Percentiles rank a stretch among this genome's conserved stretches.
These are phyloP conservation scores for Cadophora sp. DNA, from an alignment of 2,329 filamentous ascomycete species.

Conservation along the genomic window DNA sequence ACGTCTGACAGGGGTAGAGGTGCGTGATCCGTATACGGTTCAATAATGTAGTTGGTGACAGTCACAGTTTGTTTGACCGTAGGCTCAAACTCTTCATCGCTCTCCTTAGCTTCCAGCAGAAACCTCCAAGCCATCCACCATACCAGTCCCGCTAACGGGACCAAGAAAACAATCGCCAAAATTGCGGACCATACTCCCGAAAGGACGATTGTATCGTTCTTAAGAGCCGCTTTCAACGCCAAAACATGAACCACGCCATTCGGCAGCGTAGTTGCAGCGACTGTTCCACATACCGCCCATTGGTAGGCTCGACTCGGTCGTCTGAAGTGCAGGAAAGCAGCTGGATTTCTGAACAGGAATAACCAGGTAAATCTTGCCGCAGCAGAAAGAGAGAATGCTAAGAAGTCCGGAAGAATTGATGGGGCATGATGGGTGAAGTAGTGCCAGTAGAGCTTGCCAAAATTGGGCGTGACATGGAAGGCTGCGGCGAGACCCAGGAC, in stretches of 20 bases:
- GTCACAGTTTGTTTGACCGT: background rate
- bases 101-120: background rate
- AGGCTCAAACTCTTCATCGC: slow-evolving; percentile 9
- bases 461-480: slow-evolving; percentile 2
- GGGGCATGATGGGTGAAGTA: background rate
- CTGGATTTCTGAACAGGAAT: slow-evolving; percentile 11
- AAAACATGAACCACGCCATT: slow-evolving; percentile 9
- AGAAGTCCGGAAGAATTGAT: background rate
- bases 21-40: background rate
- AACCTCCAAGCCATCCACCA: slow-evolving; percentile 17
- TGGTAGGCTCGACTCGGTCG: slow-evolving; percentile 1
- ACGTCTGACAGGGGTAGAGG: background rate
- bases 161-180: background rate
- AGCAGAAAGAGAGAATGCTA: background rate
- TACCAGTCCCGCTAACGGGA: background rate
- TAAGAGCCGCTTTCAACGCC: slow-evolving; percentile 7
- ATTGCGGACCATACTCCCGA: background rate
- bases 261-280: slow-evolving; percentile 1
- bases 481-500: background rate
- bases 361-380: slow-evolving; percentile 8
- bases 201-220: background rate
- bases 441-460: slow-evolving; percentile 11
- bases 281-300: slow-evolving; percentile 4
- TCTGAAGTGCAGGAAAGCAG: background rate
- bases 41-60: background rate